A percentile compares a stretch with the other conserved stretches of the same genome.
Evolutionary conservation across 2,329 filamentous ascomycete species (phyloP).

Genomic region (Fusarium oxysporum): DNA sequence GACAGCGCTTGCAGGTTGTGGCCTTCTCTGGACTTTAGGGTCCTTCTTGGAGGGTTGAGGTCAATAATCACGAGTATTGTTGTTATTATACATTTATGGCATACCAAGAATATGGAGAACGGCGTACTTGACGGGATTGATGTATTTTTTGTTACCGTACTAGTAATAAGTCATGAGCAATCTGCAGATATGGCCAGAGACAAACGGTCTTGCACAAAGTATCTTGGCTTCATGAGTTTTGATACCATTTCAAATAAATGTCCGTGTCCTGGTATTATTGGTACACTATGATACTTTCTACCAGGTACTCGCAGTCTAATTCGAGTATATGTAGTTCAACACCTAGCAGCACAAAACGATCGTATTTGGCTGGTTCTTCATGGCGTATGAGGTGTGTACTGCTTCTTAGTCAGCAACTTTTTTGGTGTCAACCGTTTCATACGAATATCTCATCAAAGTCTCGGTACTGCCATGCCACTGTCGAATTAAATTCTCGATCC

Average conservation of each 20-base stretch:
- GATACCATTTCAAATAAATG: not conserved
- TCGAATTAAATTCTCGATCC: not conserved
- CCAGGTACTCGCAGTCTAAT: too few relatives aligned
- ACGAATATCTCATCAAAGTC: not conserved
- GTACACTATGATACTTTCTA: too few relatives aligned
- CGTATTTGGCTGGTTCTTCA: not conserved
- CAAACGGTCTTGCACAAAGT: not conserved
- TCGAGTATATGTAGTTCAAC: not conserved
- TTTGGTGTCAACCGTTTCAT: slow-evolving; percentile 35
- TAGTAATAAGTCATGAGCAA: slow-evolving; percentile 3
- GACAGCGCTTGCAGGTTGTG: slow-evolving; percentile 71
- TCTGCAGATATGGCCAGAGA: not conserved
- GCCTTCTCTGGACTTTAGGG: slow-evolving; percentile 68
- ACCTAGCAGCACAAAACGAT: not conserved
- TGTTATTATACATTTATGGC: not conserved
- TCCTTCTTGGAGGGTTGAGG: slow-evolving; percentile 60
- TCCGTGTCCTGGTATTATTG: not conserved
- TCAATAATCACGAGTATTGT: not conserved
- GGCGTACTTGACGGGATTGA: slow-evolving; percentile 8
- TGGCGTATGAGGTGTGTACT: not conserved
- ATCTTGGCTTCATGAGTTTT: not conserved
- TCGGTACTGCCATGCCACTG: not conserved
- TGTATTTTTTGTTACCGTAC: not conserved
- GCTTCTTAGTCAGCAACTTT: slow-evolving; percentile 40
- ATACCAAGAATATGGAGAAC: slow-evolving; percentile 14